Evolutionary conservation across 495 filamentous ascomycete genomes (phyloP), one percentile per base, ranked within the genome.

Genomic region (Monascus purpureus): DNA sequence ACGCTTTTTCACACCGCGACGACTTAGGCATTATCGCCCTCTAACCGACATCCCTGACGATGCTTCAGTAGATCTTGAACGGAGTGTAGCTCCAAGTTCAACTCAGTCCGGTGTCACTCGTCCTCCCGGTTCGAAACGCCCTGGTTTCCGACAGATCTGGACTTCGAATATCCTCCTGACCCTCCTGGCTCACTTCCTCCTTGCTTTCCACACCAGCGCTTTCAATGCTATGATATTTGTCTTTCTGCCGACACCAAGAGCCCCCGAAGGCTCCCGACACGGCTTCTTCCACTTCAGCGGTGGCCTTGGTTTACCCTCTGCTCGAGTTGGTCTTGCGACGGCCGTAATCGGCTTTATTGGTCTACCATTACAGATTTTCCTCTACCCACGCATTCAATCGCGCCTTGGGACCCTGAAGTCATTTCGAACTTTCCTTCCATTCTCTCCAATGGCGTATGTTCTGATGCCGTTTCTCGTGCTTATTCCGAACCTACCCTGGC

Each of bases 151-250:
- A 12, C 54, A 58, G 13, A 76, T 81, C 19, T 79, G 71, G 57
- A 77, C 77, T 0, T 57, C 55, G 11, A 75, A 77, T 27, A 65
- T 83, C 5, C 37, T 76, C 13, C 49, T 67, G 6, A 78, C 77
- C 0, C 53, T 85, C 1, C 42, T 80, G 20, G 63, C 67, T 3
- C 76, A 83, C 20, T 72, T 68, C 24, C 59, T 83, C 6, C 59
- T 87, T 11, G 70, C 75, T n/a, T 62, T 82, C 39, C 82, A 88
- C 49, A 73, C 77, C 20, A 70, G 75, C 22, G 75, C 80, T 6
- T 88, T 82, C 62, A 80, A 77, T 52, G 67, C 76, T 28, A 63
- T 86, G 42, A 78, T 77, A 28, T 80, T 77, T 30, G 66, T 80
- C 15, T 82, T 80, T 47, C 58, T 88, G 31, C 77, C 75, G 6